Base-by-base conservation (phyloP, 2,329 filamentous ascomycete species). In the Aspergillus tubingensis region DNA sequence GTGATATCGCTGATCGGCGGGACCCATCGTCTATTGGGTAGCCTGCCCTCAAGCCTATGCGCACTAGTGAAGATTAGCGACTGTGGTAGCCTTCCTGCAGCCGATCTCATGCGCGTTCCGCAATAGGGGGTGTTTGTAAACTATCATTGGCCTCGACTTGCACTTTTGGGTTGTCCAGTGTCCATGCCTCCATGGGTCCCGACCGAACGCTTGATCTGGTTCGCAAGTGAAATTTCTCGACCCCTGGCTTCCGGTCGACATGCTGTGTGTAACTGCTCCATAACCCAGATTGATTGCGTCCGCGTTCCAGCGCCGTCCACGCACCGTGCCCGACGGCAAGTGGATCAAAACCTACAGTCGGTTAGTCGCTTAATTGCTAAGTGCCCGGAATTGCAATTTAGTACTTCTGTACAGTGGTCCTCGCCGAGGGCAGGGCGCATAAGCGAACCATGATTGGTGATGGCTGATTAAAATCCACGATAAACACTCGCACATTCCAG, bases 21-120 rank as follows among this genome's bases (percentile, higher is more conserved):
- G 38, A 47, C 43, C 56, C 56, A 55, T 53, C 53, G 19, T 43
- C 47, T 57, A 64, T 58, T 59, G 56, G 57, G 51, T 48, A 17
- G 54, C 51, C 57, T 48, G 44, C 57, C 53, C 44, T 41, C 49
- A 30, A 41, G 47, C 47, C 51, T 54, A 60, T 32, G 56, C 43
- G 57, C 25, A 57, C 62, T 63, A 63, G 59, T 58, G 44, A 52
- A n/a, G 27, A 59, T 63, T 63, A 61, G 48, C 49, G 47, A 27
- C 44, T 44, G 57, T 36, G 47, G 54, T 25, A n/a, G 54, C 36
- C 56, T 41, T 48, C 53, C 17, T 39, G 19, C 27, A 55, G 54
- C 39, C 27, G 53, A 62, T 62, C 60, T 30, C 57, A 56, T 62
- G 58, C 60, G 48, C 52, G 43, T 54, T 62, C 57, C 48, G 57